Percentiles rank a stretch among this genome's conserved stretches.
Conservation (phyloP, 768 basidiomycete genomes). For the Xerocomellus intermedius region DNA sequence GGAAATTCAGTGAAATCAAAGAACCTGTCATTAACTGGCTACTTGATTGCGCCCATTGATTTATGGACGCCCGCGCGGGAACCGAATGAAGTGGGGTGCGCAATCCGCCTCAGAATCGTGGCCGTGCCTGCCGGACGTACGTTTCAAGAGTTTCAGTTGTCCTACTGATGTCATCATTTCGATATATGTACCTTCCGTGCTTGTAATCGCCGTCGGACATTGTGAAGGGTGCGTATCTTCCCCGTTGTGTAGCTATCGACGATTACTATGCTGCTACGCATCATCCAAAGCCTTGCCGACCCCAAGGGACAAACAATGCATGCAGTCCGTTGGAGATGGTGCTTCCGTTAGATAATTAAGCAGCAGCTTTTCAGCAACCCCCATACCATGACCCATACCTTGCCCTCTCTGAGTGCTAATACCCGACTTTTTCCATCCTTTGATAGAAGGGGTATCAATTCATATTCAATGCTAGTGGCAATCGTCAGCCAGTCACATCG, state of each 20-base stretch:
- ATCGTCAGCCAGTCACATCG: neutral
- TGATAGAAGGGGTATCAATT: constrained; percentile 37
- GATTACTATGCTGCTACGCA: neutral
- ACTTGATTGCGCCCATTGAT: too few relatives aligned
- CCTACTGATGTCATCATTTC: neutral
- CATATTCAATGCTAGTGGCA: neutral
- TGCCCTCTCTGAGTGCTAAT: too few relatives aligned
- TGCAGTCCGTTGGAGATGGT: neutral
- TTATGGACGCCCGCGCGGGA: neutral
- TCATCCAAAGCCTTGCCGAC: neutral
- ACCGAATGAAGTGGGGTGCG: neutral
- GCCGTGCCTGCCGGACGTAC: neutral
- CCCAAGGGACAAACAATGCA: neutral
- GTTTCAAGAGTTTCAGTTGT: neutral
- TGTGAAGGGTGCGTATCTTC: neutral
- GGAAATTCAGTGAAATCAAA: neutral
- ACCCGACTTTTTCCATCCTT: neutral
- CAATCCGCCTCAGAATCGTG: too few relatives aligned
- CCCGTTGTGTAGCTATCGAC: neutral
- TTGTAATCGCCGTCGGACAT: neutral
- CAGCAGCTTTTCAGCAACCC: too few relatives aligned
- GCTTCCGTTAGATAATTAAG: too few relatives aligned
- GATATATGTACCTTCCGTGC: neutral
- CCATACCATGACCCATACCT: too few relatives aligned
- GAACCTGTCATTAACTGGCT: too few relatives aligned